Evolutionary conservation across 1,284 basidiomycete genomes (phyloP), one percentile per base, ranked within the genome.

Genomic region (Taiwanofungus camphoratus): DNA sequence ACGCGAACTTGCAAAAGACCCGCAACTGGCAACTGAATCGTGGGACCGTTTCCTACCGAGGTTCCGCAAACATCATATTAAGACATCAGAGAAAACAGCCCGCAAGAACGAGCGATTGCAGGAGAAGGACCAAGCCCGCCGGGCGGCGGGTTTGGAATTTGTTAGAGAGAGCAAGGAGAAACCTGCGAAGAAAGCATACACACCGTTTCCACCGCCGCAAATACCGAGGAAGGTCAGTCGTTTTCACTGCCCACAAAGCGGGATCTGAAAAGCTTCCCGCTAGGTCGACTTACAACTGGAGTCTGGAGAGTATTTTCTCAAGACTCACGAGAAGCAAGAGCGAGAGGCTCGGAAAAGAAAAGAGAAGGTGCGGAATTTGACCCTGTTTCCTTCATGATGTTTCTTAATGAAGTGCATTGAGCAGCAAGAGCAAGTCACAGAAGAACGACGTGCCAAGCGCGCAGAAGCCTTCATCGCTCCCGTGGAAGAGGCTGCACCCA

Each of bases 41-140:
- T 99, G 96, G 96, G 95, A 98, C 52, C 81, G 96, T 5, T 99
- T 99, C 74, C 72, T 99, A 9, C 96, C 96, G 13, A 85, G 93
- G 62, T 99, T 99, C 79, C 85, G 93, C 55, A 95, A 92, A 65
- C 79, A 81, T 33, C 92, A 97, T 58, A 74, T 94, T 59, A 94
- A 82, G 61, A 92, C 88, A 0, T 92, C 92, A 3, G 88, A 96
- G 64, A 94, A 92, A 75, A 94, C 91, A 2, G 76, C 77, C 15
- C 82, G 81, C 67, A 92, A 90, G 74, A 89, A 92, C 54, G 85
- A 88, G 47, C 73, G 63, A 41, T 44, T 79, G 16, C 63, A 70
- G 29, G 60, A 70, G 36, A 82, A 79, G 60, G 70, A 74, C 27
- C 77, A 75, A 51, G 76, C 79, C 13, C 73, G 80, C 26, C 66